Conservation (phyloP, 2,329 filamentous ascomycete species). For the Pleomassaria siparia region DNA sequence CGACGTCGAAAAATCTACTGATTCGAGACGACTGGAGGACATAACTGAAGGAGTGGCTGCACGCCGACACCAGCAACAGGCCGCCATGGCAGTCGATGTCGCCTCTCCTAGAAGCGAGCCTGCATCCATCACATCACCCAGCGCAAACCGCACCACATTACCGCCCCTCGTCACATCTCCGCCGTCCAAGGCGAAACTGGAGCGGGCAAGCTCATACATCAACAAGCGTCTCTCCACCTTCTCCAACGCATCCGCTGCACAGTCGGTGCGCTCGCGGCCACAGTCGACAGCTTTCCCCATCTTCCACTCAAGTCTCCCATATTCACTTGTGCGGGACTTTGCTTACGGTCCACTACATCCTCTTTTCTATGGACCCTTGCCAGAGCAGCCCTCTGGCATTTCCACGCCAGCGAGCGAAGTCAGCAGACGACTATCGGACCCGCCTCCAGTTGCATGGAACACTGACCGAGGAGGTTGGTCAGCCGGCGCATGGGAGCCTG, state of each 20-base stretch:
- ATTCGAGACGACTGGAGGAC: conserved; percentile 31
- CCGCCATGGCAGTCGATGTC: conserved; percentile 43
- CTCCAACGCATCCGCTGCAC: conserved; percentile 66
- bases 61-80: conserved; percentile 21
- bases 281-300: conserved; percentile 78
- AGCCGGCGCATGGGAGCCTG: conserved; percentile 57
- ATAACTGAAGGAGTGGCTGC: conserved; percentile 32
- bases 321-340: conserved; percentile 93
- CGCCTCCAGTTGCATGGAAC: conserved; percentile 72
- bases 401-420: conserved; percentile 84
- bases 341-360: conserved; percentile 83
- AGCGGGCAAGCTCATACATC: conserved; percentile 66
- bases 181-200: conserved; percentile 55
- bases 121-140: conserved; percentile 30
- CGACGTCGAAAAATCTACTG: conserved; percentile 24
- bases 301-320: conserved; percentile 82
- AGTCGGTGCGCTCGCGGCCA: conserved; percentile 67
- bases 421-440: conserved; percentile 75
- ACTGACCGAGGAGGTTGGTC: conserved; percentile 61
- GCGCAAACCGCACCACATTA: conserved; percentile 44
- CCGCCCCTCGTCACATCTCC: conserved; percentile 56
- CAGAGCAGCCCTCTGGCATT: conserved; percentile 73
- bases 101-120: conserved; percentile 39
- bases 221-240: conserved; percentile 80
- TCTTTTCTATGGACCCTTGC: conserved; percentile 90